phyloP scores from a whole-genome alignment of 2,329 filamentous ascomycete species.

The Xylariaceae sp. region DNA sequence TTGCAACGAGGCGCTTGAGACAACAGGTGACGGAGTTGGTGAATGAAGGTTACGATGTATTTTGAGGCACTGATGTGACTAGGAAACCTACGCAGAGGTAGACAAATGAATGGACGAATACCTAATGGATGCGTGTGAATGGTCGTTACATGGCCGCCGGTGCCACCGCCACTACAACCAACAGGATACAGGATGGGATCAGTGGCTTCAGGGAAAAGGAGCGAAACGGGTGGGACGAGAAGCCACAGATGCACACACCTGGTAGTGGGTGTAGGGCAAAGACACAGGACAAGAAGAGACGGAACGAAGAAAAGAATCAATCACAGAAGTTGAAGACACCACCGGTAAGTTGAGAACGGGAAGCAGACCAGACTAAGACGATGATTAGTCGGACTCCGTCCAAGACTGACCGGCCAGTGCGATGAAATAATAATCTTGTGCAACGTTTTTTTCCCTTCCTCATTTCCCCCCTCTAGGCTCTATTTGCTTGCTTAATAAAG shows the following conservation, averaged over 20 bases:
- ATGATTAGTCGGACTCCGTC: slow-evolving; percentile 7
- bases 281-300: no score
- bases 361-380: no score
- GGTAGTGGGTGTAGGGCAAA: slow-evolving; percentile 9
- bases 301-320: background rate
- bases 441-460: slow-evolving; percentile 11
- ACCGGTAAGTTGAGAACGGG: no score
- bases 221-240: slow-evolving; percentile 16
- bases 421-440: background rate
- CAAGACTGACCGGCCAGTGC: slow-evolving; percentile 2
- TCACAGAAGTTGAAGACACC: slow-evolving; percentile 7
- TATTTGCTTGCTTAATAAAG: slow-evolving; percentile 3
- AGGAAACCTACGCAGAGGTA: no score
- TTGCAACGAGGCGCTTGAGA: slow-evolving; percentile 16
- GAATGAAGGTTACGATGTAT: slow-evolving; percentile 6
- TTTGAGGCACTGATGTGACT: no score
- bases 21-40: slow-evolving; percentile 14
- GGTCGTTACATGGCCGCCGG: background rate
- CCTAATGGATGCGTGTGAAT: slow-evolving; percentile 5
- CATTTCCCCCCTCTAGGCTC: slow-evolving; percentile 1
- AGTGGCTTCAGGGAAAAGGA: slow-evolving; percentile 13
- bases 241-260: slow-evolving; percentile 20
- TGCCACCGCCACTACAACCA: slow-evolving; percentile 3
- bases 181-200: background rate
- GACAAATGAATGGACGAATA: background rate